phyloP scores from a whole-genome alignment of 2,329 filamentous ascomycete species.

The Epichloe bromicola region DNA sequence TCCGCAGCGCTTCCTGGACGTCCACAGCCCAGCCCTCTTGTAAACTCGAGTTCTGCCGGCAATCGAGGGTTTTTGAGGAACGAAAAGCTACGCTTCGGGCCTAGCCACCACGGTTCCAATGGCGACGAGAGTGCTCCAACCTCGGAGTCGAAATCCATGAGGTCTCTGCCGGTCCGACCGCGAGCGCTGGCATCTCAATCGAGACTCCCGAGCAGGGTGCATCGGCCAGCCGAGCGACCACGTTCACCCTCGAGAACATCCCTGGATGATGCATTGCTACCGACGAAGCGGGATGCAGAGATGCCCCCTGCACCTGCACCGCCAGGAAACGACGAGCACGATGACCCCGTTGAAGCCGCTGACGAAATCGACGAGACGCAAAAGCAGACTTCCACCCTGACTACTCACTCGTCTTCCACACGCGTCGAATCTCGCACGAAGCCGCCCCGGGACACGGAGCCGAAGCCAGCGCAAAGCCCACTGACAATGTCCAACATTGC shows the following conservation, averaged over 20 bases:
- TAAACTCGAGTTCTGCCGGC: conserved; percentile 36
- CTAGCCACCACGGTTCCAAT: conserved; percentile 31
- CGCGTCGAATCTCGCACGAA: not conserved
- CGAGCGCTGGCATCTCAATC: conserved; percentile 1
- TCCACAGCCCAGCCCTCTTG: conserved; percentile 37
- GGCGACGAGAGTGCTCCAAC: conserved; percentile 34
- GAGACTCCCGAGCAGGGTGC: conserved; percentile 1
- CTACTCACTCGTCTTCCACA: not conserved
- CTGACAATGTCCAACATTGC: conserved; percentile 49
- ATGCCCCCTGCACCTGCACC: not conserved
- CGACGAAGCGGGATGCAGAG: conserved; percentile 12
- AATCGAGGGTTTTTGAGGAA: conserved; percentile 26
- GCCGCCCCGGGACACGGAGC: not conserved
- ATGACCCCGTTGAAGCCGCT: not conserved
- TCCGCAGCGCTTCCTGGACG: conserved; percentile 34
- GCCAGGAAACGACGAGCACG: conserved; percentile 2
- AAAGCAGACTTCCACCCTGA: not conserved
- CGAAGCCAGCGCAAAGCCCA: conserved; percentile 36
- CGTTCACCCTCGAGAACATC: conserved; percentile 19
- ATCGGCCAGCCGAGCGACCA: conserved; percentile 6
- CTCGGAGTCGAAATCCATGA: conserved; percentile 15
- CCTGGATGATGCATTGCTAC: conserved; percentile 21
- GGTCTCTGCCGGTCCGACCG: conserved; percentile 14
- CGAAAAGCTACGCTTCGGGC: conserved; percentile 17
- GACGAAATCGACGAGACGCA: not conserved